phyloP scores from a whole-genome alignment of 352 stramenopile species.

The Pythium grandisporangium region DNA sequence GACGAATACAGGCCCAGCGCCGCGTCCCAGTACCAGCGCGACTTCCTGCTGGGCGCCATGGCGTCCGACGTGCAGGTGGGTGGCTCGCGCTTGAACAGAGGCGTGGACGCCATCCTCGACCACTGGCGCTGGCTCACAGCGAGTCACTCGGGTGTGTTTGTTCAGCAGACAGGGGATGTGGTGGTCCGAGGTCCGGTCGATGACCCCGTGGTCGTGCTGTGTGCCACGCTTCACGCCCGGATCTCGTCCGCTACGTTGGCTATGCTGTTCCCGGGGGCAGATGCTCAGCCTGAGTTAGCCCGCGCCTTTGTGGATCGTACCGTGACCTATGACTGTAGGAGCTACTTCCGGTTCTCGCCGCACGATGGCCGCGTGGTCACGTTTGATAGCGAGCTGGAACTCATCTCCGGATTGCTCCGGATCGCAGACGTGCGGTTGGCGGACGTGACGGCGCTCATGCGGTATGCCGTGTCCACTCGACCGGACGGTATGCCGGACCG shows the following conservation, averaged over 20 bases:
- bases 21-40: constrained; percentile 15
- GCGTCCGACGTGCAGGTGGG: constrained; percentile 10
- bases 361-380: constrained; percentile 12
- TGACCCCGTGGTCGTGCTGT: constrained; percentile 10
- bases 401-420: constrained; percentile 7
- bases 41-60: constrained; percentile 13
- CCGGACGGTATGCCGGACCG: background rate
- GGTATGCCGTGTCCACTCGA: background rate
- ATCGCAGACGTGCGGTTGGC: background rate
- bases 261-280: constrained; percentile 13
- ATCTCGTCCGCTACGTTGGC: constrained; percentile 12
- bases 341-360: constrained; percentile 13
- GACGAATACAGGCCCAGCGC: constrained; percentile 3
- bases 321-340: constrained; percentile 10
- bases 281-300: constrained; percentile 6
- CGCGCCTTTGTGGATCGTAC: constrained; percentile 13
- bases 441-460: constrained; percentile 5
- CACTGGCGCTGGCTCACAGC: constrained; percentile 18
- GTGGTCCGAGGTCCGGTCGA: constrained; percentile 5
- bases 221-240: constrained; percentile 11
- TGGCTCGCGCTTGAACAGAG: constrained; percentile 2
- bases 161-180: constrained; percentile 15
- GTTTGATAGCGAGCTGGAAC: constrained; percentile 7
- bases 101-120: constrained; percentile 14
- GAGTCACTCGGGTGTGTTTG: constrained; percentile 10